Evolutionary conservation across 148 eudicot genomes (phyloP).

Genomic region (Polygonum aviculare): DNA sequence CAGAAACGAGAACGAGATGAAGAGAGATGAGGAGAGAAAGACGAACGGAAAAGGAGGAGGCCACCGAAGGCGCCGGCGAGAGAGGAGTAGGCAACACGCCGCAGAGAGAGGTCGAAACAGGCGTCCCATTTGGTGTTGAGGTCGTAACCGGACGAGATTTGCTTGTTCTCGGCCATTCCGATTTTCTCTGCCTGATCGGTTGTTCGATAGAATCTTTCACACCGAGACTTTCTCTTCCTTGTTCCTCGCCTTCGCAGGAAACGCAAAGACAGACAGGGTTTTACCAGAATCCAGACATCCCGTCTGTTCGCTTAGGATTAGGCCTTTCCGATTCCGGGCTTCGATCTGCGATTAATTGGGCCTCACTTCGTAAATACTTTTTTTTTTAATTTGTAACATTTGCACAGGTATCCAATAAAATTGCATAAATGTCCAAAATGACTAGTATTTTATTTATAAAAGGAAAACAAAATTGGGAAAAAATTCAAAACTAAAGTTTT

Average conservation of each 20-base stretch:
- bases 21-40: neutral
- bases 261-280: too few species aligned
- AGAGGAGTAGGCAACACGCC: slow-evolving; percentile 68
- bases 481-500: too few species aligned
- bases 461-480: too few species aligned
- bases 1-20: neutral
- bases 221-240: neutral
- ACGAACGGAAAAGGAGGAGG: slow-evolving; percentile 74
- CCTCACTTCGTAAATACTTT: too few species aligned
- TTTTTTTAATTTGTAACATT: too few species aligned
- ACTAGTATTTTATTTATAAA: too few species aligned
- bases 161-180: slow-evolving; percentile 50
- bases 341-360: too few species aligned
- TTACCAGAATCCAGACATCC: too few species aligned
- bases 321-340: too few species aligned
- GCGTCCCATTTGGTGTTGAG: slow-evolving; percentile 78
- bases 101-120: slow-evolving; percentile 66
- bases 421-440: too few species aligned
- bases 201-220: neutral
- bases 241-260: neutral
- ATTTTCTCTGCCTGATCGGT: neutral
- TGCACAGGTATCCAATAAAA: too few species aligned
- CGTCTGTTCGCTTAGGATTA: too few species aligned
- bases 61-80: slow-evolving; percentile 64
- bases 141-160: slow-evolving; percentile 36